Base-by-base conservation (phyloP, 176 grass and related monocot species). In the Carex pumila region DNA sequence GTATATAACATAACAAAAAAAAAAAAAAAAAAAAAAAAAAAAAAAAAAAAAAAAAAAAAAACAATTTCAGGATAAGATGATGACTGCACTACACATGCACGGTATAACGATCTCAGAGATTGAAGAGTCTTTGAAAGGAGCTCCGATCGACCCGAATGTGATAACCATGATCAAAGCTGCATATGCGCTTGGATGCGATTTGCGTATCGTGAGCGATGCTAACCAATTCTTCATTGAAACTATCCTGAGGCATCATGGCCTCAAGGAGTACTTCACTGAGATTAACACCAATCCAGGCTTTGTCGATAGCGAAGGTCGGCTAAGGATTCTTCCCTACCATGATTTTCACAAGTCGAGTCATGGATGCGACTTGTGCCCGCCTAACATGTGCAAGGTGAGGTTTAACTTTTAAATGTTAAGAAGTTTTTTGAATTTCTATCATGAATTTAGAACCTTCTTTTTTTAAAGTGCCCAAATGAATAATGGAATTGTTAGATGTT, bases 321-420 rank as follows among this genome's bases (percentile, higher is more conserved):
- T 98, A 31, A 90, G 89, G 68, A 91, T 98, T 65, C 76, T 55
- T 0, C 95, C 95, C 1, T 80, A 71, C 86, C 88, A 98, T 89
- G 89, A 88, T 53, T 86, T 90, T 82, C 84, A 52, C 85, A 36
- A 25, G 36, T 87, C 8, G 3, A 8, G 89, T 43, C 95, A 98
- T 82, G 95, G 92, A 7, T 98, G 95, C 73, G 69, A 32, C 9
- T 61, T 91, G 12, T 98, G 95, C 89, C 92, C 95, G 34, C 91
- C 95, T 61, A 94, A 98, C 85, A 98, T 98, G 95, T 98, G 95
- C 92, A 94, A 94, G 88, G 88, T 90, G 62, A 71, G 53, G 61
- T 53, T 58, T 70, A 30, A 12, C 79, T 78, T 67, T 68, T 13
- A 65, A 12, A 34, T 13, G 11, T 65, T 60, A 7, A 8, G 19